Base-by-base conservation (phyloP, 805 yeast genomes). In the Pichia exigua region DNA sequence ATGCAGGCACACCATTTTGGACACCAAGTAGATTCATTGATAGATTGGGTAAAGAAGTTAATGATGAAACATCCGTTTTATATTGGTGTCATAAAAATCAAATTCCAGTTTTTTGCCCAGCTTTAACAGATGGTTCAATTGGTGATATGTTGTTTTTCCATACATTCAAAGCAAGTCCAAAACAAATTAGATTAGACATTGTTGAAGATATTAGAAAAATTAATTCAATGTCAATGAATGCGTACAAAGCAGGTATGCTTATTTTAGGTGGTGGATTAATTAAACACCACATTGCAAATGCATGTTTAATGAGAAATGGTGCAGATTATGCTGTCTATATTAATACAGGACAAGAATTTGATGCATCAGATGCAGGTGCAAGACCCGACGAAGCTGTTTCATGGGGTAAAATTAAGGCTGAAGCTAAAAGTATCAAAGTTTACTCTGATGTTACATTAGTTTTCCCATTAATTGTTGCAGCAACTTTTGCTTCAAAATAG, bases 141-240 rank as follows among this genome's bases (percentile, higher is more conserved):
- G 99, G 99, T 59, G 99, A 94, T 66, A 94, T 94, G 99, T 78
- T 94, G 54, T 94, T 94, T 67, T 94, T 94, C 86, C 98, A 94
- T 70, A 92, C 99, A 18, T 94, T 90, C 78, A 90, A 89, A 69
- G 79, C 97, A 1, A 85, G 95, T 44, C 97, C 97, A 45, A 82
- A 82, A 60, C 95, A 90, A 64, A 72, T 95, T 54, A 81, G 95
- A 68, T 73, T 94, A 44, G 99, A 94, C 69, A 83, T 94, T 60
- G 99, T 94, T 39, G 86, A 87, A 49, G 99, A 94, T 69, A 94
- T 94, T 62, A 82, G 99, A 63, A 78, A 75, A 60, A 86, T 94
- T 69, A 94, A 94, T 71, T 83, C 95, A 52, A 76, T 92, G 83
- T 84, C 98, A 10, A 91, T 94, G 96, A 95, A 84, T 52, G 97